These are phyloP conservation scores for Coniochaeta pulveracea DNA, from an alignment of 2,329 filamentous ascomycete species.

Conservation along the genomic window DNA sequence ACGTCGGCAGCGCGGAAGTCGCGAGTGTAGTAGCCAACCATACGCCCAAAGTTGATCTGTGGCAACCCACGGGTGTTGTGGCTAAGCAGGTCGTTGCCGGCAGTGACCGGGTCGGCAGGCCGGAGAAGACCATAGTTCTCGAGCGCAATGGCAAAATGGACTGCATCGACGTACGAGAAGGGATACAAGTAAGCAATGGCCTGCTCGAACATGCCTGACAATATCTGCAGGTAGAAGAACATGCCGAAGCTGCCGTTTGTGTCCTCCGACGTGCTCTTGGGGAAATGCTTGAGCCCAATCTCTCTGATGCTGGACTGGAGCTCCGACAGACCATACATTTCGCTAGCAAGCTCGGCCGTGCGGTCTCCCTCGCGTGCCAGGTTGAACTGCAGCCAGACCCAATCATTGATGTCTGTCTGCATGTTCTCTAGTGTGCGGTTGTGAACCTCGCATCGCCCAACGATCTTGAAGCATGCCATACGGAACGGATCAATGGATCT, in stretches of 20 bases:
- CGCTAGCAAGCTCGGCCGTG: slow-evolving; percentile 51
- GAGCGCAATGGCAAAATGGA: slow-evolving; percentile 86
- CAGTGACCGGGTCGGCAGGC: slow-evolving; percentile 68
- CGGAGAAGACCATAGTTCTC: slow-evolving; percentile 83
- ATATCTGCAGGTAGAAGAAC: slow-evolving; percentile 84
- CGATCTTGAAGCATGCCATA: slow-evolving; percentile 95
- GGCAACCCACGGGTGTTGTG: slow-evolving; percentile 58
- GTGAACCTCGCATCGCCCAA: slow-evolving; percentile 64
- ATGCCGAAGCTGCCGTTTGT: slow-evolving; percentile 68
- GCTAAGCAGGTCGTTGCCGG: slow-evolving; percentile 58
- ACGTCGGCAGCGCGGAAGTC: slow-evolving; percentile 90
- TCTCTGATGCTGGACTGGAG: slow-evolving; percentile 74
- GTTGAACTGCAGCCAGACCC: slow-evolving; percentile 63
- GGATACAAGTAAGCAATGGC: slow-evolving; percentile 84
- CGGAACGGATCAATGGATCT: slow-evolving; percentile 88
- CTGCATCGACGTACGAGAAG: slow-evolving; percentile 84
- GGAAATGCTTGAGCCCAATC: slow-evolving; percentile 85
- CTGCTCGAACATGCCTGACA: slow-evolving; percentile 89
- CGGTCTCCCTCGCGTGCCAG: slow-evolving; percentile 55
- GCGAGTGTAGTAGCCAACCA: slow-evolving; percentile 89
- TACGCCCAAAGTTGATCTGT: slow-evolving; percentile 88
- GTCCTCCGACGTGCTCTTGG: slow-evolving; percentile 67
- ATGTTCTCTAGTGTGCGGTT: slow-evolving; percentile 54
- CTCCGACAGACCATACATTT: slow-evolving; percentile 53
- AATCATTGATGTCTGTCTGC: slow-evolving; percentile 56